Evolutionary conservation across 495 filamentous ascomycete species (phyloP), one percentile per base, ranked within the genome.

Genomic region (Penicilliopsis zonata): DNA sequence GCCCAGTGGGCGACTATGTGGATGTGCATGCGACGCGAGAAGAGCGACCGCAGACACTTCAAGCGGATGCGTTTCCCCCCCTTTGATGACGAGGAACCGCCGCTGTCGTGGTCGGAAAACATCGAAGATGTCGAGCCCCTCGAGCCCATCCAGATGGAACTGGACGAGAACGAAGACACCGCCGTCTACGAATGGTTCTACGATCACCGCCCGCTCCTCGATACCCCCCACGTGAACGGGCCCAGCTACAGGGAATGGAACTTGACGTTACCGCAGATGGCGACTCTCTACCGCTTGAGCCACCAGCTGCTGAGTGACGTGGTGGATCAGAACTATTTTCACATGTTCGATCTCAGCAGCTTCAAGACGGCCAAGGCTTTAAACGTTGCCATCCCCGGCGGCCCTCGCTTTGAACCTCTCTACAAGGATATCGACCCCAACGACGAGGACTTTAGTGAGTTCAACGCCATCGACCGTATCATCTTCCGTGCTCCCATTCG

Each of bases 1-100:
- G 92, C 92, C 37, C 92, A 99, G 57, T 99, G 92, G 92, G 88
- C 90, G 15, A 93, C 85, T 7, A 96, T 99, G 92, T 99, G 92
- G 92, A 82, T 94, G 40, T 82, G 75, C 30, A 99, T 99, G 92
- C 75, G 92, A 51, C 76, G 92, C 36, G 92, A 99, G 54, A 99
- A 99, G 69, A 88, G 84, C 46, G 92, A 96, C 51, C 64, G 92
- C 43, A 68, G 92, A 47, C 78, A 96, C 47, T 99, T 99, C 69
- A 99, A 99, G 63, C 70, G 92, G 35, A 99, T 99, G 92, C 76
- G 92, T 36, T 99, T 99, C 48, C 92, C 90, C 28, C 92, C 92
- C 0, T 99, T 99, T 47, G 92, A 99, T 49, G 92, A 99, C 46
- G 92, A 99, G 59, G 92, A 99, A 48, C 92, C 92, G 0, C 92